Percentiles rank a stretch among this genome's conserved stretches.
These are phyloP conservation scores for Coix lacrymajobi DNA, from an alignment of 176 grass and related monocot species.

Conservation along the genomic window DNA sequence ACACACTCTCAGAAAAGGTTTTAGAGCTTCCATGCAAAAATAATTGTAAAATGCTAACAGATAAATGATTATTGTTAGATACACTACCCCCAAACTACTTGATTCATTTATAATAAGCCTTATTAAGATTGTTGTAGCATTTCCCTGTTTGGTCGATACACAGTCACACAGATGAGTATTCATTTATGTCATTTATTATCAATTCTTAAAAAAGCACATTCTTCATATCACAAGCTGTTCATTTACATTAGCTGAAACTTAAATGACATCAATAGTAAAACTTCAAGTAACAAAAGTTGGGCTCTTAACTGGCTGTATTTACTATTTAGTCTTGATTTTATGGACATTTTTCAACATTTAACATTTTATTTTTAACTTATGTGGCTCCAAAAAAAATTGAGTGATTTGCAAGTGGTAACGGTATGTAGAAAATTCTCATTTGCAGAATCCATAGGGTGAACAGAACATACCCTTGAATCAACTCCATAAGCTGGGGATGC, in stretches of 20 bases:
- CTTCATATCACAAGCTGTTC: background rate
- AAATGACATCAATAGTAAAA: background rate
- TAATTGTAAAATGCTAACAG: background rate
- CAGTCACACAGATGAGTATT: background rate
- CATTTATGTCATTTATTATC: background rate
- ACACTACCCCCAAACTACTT: background rate
- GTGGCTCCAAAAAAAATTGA: background rate
- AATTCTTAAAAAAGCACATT: background rate
- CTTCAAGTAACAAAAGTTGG: background rate
- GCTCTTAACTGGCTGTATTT: background rate
- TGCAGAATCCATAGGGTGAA: background rate
- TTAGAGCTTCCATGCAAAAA: background rate
- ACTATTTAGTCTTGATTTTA: background rate
- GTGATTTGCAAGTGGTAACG: background rate
- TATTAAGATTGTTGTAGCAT: background rate
- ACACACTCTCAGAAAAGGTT: background rate
- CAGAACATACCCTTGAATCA: conserved; percentile 75
- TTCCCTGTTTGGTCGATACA: background rate
- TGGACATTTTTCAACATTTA: conserved; percentile 8
- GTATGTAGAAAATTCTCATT: background rate
- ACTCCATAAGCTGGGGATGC: conserved; percentile 77
- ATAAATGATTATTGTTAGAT: background rate
- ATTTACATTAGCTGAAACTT: background rate
- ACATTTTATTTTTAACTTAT: conserved; percentile 7
- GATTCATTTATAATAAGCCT: background rate